Percentiles rank a stretch among this genome's conserved stretches.
Evolutionary conservation across 768 basidiomycete genomes (phyloP).

Genomic region (Lanmaoa rubissima): DNA sequence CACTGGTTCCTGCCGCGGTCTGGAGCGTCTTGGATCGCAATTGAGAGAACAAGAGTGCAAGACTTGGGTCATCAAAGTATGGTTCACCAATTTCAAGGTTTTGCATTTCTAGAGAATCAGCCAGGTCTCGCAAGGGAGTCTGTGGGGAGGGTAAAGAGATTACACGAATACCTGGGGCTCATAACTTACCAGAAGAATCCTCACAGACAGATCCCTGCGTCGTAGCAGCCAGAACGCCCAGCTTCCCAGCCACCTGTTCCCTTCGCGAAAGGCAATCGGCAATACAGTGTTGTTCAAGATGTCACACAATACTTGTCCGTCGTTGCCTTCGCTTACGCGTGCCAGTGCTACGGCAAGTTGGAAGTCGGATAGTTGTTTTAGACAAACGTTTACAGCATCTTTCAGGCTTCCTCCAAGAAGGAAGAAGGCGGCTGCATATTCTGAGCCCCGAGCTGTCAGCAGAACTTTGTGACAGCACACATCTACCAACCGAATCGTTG

Average conservation of each 20-base stretch:
- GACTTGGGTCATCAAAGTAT: constrained; percentile 91
- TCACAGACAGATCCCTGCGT: constrained; percentile 84
- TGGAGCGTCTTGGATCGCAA: constrained; percentile 89
- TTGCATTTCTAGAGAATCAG: constrained; percentile 49
- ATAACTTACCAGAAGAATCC: constrained; percentile 75
- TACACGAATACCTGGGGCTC: background rate
- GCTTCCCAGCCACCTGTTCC: constrained; percentile 90
- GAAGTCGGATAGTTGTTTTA: constrained; percentile 85
- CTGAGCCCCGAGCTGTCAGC: constrained; percentile 40
- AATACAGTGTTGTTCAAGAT: constrained; percentile 76
- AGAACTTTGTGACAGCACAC: background rate
- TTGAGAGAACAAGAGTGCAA: constrained; percentile 87
- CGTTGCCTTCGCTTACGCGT: constrained; percentile 78
- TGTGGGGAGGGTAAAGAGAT: constrained; percentile 24
- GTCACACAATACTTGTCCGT: constrained; percentile 70
- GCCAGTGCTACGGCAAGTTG: constrained; percentile 88
- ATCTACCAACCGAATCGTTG: constrained; percentile 77
- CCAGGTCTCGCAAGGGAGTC: constrained; percentile 79
- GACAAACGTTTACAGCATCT: constrained; percentile 89
- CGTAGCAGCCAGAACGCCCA: constrained; percentile 98
- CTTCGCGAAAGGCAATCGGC: constrained; percentile 80
- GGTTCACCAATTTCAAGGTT: constrained; percentile 75
- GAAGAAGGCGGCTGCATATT: constrained; percentile 99
- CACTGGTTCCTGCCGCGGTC: constrained; percentile 88
- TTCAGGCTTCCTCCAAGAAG: constrained; percentile 83